phyloP scores from a whole-genome alignment of 768 basidiomycete species.

The Pulveroboletus sp. region DNA sequence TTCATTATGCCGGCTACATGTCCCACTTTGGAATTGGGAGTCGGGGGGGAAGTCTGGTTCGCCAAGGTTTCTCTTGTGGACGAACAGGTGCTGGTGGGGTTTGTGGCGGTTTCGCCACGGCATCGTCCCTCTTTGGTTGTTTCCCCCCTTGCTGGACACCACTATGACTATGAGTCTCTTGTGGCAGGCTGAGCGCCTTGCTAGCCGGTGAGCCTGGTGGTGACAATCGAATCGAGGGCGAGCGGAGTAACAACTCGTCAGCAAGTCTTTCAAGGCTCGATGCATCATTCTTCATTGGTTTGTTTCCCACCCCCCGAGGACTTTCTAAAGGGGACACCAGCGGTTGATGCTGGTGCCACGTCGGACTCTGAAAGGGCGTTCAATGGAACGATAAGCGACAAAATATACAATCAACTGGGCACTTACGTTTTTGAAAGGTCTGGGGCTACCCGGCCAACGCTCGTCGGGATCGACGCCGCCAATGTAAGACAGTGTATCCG shows the following conservation, averaged over 20 bases:
- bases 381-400: background rate
- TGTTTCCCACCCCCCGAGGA: background rate
- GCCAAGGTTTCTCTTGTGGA: constrained; percentile 18
- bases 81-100: background rate
- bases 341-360: constrained; percentile 18
- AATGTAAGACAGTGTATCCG: constrained; percentile 3
- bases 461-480: constrained; percentile 1
- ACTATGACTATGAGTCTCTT: background rate
- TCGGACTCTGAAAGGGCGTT: background rate
- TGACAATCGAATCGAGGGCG: constrained; percentile 20
- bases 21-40: constrained; percentile 33
- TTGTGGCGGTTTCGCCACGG: background rate
- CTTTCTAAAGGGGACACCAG: constrained; percentile 9
- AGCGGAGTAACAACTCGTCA: constrained; percentile 11
- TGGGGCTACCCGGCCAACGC: constrained; percentile 16
- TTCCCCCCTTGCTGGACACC: background rate
- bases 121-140: background rate
- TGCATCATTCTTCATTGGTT: background rate
- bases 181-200: background rate
- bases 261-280: constrained; percentile 14
- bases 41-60: constrained; percentile 28
- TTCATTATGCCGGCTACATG: background rate
- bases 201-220: constrained; percentile 14
- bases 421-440: constrained; percentile 14
- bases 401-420: background rate